These are phyloP conservation scores for Suillus plorans DNA, from an alignment of 768 basidiomycete species.

Conservation along the genomic window DNA sequence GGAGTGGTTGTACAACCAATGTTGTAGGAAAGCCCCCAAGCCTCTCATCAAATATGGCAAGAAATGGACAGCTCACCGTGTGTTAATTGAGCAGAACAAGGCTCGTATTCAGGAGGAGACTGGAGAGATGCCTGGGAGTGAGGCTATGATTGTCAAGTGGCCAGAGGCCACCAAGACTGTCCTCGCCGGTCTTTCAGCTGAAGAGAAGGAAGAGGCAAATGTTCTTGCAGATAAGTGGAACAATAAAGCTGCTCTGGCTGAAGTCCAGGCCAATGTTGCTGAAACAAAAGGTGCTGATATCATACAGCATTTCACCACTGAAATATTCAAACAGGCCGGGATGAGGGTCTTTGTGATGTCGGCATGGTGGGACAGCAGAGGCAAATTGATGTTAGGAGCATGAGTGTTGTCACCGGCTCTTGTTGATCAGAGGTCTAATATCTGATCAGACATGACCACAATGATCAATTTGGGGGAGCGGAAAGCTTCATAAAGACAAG, in stretches of 20 bases:
- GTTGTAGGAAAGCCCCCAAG: neutral
- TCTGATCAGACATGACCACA: too few species aligned
- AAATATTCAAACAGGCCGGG: neutral
- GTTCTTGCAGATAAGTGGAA: neutral
- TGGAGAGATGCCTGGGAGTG: neutral
- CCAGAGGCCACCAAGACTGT: neutral
- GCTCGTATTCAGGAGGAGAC: neutral
- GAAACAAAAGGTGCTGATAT: neutral
- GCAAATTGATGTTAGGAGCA: too few species aligned
- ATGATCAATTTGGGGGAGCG: too few species aligned
- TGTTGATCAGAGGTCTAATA: too few species aligned
- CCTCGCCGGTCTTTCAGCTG: neutral
- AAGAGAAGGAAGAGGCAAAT: neutral
- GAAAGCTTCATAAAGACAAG: too few species aligned
- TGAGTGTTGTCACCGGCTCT: too few species aligned
- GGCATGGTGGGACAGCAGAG: too few species aligned
- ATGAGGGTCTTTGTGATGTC: neutral
- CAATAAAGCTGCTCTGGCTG: neutral
- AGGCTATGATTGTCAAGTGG: neutral
- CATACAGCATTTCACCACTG: neutral
- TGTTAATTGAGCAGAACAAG: neutral
- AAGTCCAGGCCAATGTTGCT: neutral
- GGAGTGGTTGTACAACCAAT: neutral
- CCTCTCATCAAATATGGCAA: neutral
- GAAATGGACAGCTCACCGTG: neutral